Base-by-base conservation (phyloP, 352 stramenopile genomes). In the Hyaloperonospora brassicae region DNA sequence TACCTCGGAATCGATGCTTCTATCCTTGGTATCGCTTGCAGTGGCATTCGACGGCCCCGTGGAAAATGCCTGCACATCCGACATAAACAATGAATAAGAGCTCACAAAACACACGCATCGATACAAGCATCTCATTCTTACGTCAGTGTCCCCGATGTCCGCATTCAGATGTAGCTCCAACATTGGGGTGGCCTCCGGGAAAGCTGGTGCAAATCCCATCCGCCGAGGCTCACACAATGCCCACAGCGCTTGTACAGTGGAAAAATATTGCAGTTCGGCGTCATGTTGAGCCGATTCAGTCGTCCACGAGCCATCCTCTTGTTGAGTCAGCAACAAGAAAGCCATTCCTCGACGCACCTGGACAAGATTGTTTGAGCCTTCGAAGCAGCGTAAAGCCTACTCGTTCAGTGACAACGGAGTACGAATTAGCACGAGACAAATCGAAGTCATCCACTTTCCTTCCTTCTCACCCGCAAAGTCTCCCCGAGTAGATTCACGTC, bases 331-430 rank as follows among this genome's bases (percentile, higher is more conserved):
- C 39, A 92, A 49, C 56, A 92, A 64, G 34, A 84, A 79, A n/a
- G 77, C 73, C 51, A 87, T 79, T 7, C 66, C 82, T 17, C 82
- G 79, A 34, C 76, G 79, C 17, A 89, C 76, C 17, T 75, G 66
- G 24, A 88, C 70, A 17, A 89, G 62, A 57, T 87, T 84, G 49
- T 76, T 72, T 1, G 82, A 73, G 13, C 76, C 73, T 34, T 86
- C 76, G 55, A 89, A 89, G 47, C 77, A 87, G 13, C 71, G 72
- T 21, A 92, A 73, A 21, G 82, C 77, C 81, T 92, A 57, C n/a
- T 40, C 34, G 36, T 38, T 36, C 39, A 39, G 22, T 21, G 17
- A 17, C 17, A 17, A 39, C 43, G 13, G n/a, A 7, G 17, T 17
- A 21, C 13, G 31, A 17, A 17, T 56, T 38, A 58, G 38, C 41